Base-by-base conservation (phyloP, 176 grass and related monocot species). In the Paspalum notatum region DNA sequence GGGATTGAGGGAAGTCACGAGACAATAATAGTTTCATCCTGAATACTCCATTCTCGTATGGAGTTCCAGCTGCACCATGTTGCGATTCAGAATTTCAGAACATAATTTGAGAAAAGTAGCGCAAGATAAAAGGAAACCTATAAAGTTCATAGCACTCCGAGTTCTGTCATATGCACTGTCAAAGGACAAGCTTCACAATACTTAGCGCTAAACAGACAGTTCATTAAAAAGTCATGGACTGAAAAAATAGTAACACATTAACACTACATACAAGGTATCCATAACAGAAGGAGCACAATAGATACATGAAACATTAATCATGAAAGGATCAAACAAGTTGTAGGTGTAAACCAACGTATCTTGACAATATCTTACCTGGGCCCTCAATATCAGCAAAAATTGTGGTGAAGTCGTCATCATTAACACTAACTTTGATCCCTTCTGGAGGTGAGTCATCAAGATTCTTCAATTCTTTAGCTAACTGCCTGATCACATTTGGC, bases 401-500 rank as follows among this genome's bases (percentile, higher is more conserved):
- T 53, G 88, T 99, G 67, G 90, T 91, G 51, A 99, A 99, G 69
- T 99, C 92, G 43, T 99, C 92, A 77, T 95, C 92, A 73, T 99
- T 99, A 45, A 95, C 90, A 82, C 78, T 86, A 72, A 95, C 90
- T 89, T 93, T 93, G 78, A 99, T 99, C 46, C 96, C 96, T 92
- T 95, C 90, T 27, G 90, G 96, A 86, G 96, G 96, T 49, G 90
- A 87, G 65, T 95, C 89, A 24, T 91, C 92, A 40, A 99, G 87
- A 92, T 88, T 99, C 84, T 99, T 99, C 81, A 99, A 53, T 81
- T 99, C 96, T 75, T 93, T 99, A n/a, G 96, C 96, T 65, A 99
- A 84, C 79, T 95, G 92, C 47, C 84, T 91, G 76, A 99, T 91
- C 76, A 99, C 92, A 82, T 95, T 99, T 72, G 92, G 92, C 55